Conservation (phyloP, 495 filamentous ascomycete genomes). For the Penicillium roqueforti region DNA sequence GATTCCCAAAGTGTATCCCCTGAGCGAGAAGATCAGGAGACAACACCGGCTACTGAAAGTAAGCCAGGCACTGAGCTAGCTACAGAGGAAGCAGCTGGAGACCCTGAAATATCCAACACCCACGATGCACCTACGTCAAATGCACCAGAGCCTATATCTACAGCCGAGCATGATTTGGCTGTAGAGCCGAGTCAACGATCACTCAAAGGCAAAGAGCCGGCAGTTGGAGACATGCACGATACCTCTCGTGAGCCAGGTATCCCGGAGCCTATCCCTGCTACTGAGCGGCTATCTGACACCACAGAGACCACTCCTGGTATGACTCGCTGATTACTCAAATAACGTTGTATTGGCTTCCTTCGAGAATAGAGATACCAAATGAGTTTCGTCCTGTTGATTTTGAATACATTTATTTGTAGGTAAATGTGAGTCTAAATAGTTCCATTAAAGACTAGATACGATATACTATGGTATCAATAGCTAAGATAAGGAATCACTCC, state of each 20-base stretch:
- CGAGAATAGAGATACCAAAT: no score
- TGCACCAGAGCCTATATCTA: neutral
- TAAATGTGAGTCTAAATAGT: neutral
- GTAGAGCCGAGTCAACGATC: neutral
- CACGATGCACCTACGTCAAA: neutral
- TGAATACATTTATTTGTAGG: no score
- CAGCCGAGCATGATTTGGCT: neutral
- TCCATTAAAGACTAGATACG: neutral
- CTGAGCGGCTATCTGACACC: neutral
- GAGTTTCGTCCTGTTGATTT: no score
- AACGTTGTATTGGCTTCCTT: neutral
- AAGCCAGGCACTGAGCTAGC: neutral
- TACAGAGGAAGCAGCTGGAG: neutral
- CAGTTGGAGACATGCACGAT: neutral
- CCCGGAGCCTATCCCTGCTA: neutral
- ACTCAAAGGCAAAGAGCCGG: neutral
- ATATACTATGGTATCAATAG: constrained; percentile 25
- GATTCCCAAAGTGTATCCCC: neutral
- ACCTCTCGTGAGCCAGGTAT: neutral
- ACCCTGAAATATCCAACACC: neutral
- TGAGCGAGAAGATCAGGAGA: neutral
- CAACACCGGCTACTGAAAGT: neutral
- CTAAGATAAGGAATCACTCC: constrained; percentile 34
- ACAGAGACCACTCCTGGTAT: neutral
- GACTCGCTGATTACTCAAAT: neutral